Evolutionary conservation across 768 basidiomycete genomes (phyloP).

Genomic region (Lentinula edodes): DNA sequence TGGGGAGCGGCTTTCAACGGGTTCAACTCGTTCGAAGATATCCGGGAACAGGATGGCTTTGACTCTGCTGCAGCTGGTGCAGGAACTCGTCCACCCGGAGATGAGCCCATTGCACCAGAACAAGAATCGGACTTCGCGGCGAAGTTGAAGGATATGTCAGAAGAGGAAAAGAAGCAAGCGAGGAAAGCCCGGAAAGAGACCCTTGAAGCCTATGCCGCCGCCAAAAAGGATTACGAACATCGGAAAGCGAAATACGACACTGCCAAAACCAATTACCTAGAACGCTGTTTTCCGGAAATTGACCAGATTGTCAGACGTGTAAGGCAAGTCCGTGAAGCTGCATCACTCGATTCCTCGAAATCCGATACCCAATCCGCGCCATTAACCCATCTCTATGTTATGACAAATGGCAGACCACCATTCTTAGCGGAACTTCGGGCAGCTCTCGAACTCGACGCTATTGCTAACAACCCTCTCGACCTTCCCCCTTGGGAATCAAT

Average conservation of each 20-base stretch:
- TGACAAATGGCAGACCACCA: conserved; percentile 53
- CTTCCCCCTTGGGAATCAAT: conserved; percentile 41
- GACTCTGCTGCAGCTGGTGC: conserved; percentile 9
- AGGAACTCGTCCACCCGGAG: neutral
- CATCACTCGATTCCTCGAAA: conserved; percentile 11
- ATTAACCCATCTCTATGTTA: conserved; percentile 41
- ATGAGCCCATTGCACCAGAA: neutral
- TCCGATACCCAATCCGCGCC: neutral
- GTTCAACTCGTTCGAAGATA: conserved; percentile 47
- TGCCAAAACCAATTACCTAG: conserved; percentile 23
- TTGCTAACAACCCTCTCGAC: conserved; percentile 7
- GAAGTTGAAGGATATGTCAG: conserved; percentile 4
- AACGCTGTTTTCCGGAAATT: conserved; percentile 49
- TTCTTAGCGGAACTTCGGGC: conserved; percentile 45
- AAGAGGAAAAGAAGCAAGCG: neutral
- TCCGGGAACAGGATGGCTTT: conserved; percentile 39
- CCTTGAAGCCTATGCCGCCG: conserved; percentile 17
- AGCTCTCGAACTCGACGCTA: conserved; percentile 24
- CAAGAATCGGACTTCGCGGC: neutral
- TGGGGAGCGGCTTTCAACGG: conserved; percentile 39
- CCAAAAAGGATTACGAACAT: conserved; percentile 15
- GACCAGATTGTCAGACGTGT: conserved; percentile 43
- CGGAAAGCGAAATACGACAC: conserved; percentile 13
- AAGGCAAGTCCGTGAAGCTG: conserved; percentile 21
- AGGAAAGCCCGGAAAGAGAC: neutral